Percentiles rank a stretch among this genome's conserved stretches.
Evolutionary conservation across 495 filamentous ascomycete genomes (phyloP).

Genomic region (Penicillium cosmopolitanum): DNA sequence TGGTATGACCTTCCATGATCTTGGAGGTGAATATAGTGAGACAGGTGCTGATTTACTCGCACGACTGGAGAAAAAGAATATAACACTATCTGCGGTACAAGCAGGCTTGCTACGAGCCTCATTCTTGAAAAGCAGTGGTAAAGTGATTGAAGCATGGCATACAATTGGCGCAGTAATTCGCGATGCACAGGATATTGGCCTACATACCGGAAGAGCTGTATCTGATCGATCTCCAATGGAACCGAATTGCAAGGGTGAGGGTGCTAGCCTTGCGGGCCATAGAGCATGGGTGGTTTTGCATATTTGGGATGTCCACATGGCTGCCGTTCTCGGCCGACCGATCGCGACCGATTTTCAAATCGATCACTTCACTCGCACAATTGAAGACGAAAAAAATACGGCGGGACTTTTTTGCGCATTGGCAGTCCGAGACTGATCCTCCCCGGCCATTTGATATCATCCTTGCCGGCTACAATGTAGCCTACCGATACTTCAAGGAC

Average conservation of each 20-base stretch:
- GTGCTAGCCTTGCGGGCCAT: conserved; percentile 8
- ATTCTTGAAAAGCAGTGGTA: conserved; percentile 41
- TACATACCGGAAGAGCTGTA: conserved; percentile 43
- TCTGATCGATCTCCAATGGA: conserved; percentile 11
- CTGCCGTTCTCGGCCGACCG: conserved; percentile 60
- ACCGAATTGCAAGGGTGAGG: not conserved
- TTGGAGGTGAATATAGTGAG: conserved; percentile 62
- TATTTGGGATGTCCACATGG: conserved; percentile 64
- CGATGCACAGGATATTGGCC: conserved; percentile 65
- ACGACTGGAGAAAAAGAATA: conserved; percentile 58
- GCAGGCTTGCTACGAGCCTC: conserved; percentile 51
- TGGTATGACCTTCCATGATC: conserved; percentile 61
- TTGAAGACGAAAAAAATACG: conserved; percentile 11
- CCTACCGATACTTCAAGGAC: conserved; percentile 25
- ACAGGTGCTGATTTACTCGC: conserved; percentile 53
- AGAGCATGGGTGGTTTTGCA: conserved; percentile 60
- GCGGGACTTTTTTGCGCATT: conserved; percentile 15
- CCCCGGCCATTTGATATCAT: conserved; percentile 27
- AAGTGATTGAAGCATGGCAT: conserved; percentile 56
- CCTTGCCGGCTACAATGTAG: conserved; percentile 25
- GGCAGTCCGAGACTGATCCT: conserved; percentile 17
- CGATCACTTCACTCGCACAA: conserved; percentile 13
- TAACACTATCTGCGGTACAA: conserved; percentile 57
- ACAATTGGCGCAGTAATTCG: conserved; percentile 58
- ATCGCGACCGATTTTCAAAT: conserved; percentile 31